Conservation (phyloP, 83 land plant species). For the Picea abies region DNA sequence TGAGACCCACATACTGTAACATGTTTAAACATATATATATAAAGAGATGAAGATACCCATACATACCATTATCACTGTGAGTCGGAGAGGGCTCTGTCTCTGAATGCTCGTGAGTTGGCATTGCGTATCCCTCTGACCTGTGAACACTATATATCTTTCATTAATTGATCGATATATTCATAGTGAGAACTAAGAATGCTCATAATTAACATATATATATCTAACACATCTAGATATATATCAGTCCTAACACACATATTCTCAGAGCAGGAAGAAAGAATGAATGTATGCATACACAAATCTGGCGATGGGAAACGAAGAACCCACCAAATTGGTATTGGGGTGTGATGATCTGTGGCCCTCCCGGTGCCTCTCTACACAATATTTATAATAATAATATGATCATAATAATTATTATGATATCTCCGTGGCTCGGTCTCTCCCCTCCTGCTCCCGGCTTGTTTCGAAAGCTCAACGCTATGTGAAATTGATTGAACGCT, state of each 20-base stretch:
- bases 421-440: too few relatives aligned
- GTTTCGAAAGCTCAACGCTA: too few relatives aligned
- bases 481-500: too few relatives aligned
- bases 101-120: conserved; percentile 13
- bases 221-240: neutral
- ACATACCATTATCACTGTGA: conserved; percentile 7
- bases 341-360: neutral
- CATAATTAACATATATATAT: neutral
- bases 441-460: too few relatives aligned
- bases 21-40: neutral
- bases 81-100: conserved; percentile 9
- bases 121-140: neutral
- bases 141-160: neutral
- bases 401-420: too few relatives aligned
- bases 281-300: neutral
- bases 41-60: neutral
- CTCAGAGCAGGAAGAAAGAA: too few relatives aligned
- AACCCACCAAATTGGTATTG: neutral
- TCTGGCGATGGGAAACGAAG: neutral
- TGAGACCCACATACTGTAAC: neutral
- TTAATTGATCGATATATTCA: neutral
- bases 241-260: too few relatives aligned
- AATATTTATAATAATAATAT: too few relatives aligned
- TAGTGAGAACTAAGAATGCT: neutral
- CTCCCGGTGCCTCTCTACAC: too few relatives aligned